Evolutionary conservation across 2,329 filamentous ascomycete genomes (phyloP).

Genomic region (Fusarium compactum): DNA sequence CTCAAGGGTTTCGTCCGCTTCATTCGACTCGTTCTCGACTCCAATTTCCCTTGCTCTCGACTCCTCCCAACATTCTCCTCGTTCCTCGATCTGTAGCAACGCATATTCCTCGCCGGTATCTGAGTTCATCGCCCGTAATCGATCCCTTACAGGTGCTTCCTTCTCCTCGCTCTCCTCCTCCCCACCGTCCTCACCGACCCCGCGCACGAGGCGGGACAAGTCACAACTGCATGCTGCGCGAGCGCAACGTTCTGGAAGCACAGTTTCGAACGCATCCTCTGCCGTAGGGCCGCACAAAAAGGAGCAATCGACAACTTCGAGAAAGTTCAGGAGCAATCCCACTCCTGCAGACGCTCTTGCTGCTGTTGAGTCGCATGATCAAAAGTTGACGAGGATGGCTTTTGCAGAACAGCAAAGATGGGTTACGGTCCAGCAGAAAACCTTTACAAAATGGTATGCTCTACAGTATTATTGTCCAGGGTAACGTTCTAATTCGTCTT

Average conservation of each 20-base stretch:
- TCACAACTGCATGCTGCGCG: conserved; percentile 64
- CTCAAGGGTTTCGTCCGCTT: conserved; percentile 41
- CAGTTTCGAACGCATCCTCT: conserved; percentile 44
- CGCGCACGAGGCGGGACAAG: conserved; percentile 59
- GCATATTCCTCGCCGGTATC: conserved; percentile 35
- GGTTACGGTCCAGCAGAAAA: conserved; percentile 94
- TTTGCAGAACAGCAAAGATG: conserved; percentile 74
- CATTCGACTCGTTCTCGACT: conserved; percentile 39
- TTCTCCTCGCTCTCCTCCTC: conserved; percentile 35
- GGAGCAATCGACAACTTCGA: conserved; percentile 40
- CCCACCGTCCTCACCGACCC: conserved; percentile 47
- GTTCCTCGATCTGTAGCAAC: conserved; percentile 14
- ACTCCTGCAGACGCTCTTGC: conserved; percentile 58
- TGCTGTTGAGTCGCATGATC: conserved; percentile 63
- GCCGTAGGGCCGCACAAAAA: conserved; percentile 39
- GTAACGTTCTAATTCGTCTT: conserved; percentile 18
- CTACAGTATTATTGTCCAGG: background rate
- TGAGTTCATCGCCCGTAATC: conserved; percentile 31
- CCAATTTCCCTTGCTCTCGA: conserved; percentile 39
- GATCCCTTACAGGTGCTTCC: conserved; percentile 41
- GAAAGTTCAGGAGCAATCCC: conserved; percentile 51
- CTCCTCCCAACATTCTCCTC: conserved; percentile 24
- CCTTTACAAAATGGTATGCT: conserved; percentile 91
- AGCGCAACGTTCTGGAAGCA: conserved; percentile 59
- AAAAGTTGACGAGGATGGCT: conserved; percentile 69